Evolutionary conservation across 805 yeast species (phyloP).

Genomic region (Candida golubevii): DNA sequence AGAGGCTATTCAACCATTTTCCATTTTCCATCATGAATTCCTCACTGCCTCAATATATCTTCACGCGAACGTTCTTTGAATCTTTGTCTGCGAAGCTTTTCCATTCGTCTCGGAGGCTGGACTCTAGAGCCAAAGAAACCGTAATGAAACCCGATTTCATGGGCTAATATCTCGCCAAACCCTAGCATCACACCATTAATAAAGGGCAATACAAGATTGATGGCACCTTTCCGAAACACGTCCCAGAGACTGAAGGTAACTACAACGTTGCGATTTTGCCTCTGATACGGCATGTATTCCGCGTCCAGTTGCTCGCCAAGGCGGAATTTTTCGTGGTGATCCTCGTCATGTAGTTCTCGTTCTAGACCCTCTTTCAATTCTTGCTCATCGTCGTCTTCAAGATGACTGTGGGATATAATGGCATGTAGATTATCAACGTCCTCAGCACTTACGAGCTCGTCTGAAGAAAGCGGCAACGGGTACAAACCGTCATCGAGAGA

Average conservation of each 20-base stretch:
- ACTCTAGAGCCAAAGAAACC: conserved; percentile 74
- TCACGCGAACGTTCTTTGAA: background rate
- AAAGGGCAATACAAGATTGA: conserved; percentile 81
- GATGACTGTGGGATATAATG: conserved; percentile 20
- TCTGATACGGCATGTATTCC: conserved; percentile 5
- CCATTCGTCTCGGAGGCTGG: conserved; percentile 33
- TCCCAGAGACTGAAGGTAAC: conserved; percentile 30
- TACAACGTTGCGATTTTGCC: conserved; percentile 1
- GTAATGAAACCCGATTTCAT: conserved; percentile 78
- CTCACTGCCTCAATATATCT: too few species aligned
- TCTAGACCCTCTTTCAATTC: conserved; percentile 1
- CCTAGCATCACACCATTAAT: conserved; percentile 94
- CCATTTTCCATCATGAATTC: too few species aligned
- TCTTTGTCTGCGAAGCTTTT: conserved; percentile 18
- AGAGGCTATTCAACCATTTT: too few species aligned
- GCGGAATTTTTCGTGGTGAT: background rate
- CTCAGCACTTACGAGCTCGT: conserved; percentile 25
- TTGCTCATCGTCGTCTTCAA: conserved; percentile 14
- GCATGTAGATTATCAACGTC: conserved; percentile 28
- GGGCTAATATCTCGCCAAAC: conserved; percentile 92
- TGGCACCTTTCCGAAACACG: conserved; percentile 48
- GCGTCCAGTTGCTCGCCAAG: conserved; percentile 1
- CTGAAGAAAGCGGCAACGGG: conserved; percentile 22
- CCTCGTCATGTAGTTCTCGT: background rate
- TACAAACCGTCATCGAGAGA: background rate